phyloP scores from a whole-genome alignment of 306 rosid species.

The Biancaea sappan region DNA sequence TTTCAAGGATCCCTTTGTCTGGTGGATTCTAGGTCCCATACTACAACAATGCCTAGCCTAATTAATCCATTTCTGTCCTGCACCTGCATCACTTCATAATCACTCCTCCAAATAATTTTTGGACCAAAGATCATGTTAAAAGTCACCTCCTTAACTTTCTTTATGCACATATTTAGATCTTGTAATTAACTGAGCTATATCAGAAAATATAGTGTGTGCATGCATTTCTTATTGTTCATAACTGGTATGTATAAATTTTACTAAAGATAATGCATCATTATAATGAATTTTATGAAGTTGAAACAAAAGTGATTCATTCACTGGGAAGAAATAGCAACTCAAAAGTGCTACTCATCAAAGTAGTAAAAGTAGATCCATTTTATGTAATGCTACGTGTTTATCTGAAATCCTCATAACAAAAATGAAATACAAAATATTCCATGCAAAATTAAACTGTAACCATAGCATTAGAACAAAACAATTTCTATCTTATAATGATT shows the following conservation, averaged over 20 bases:
- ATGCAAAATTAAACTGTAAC: constrained; percentile 12
- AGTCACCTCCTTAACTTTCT: neutral
- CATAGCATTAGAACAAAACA: constrained; percentile 3
- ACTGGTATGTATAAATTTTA: neutral
- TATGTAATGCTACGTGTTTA: neutral
- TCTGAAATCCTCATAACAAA: neutral
- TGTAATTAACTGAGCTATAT: neutral
- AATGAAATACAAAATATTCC: neutral
- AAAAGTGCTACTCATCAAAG: neutral
- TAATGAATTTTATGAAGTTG: neutral
- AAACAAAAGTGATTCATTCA: constrained; percentile 11
- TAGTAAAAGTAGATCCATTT: constrained; percentile 2
- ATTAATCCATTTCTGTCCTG: neutral
- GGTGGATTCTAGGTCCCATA: neutral
- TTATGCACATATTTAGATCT: neutral
- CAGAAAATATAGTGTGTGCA: neutral
- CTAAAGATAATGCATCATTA: neutral
- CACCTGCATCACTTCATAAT: neutral
- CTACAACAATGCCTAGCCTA: neutral
- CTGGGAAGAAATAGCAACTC: constrained; percentile 6
- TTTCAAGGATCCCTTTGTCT: too few species aligned
- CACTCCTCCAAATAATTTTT: neutral
- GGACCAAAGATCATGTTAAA: neutral
- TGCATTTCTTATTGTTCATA: neutral
- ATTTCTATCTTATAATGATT: neutral